A percentile compares a stretch with the other conserved stretches of the same genome.
Evolutionary conservation across 805 yeast species (phyloP).

Genomic region (Lachancea dasiensis): DNA sequence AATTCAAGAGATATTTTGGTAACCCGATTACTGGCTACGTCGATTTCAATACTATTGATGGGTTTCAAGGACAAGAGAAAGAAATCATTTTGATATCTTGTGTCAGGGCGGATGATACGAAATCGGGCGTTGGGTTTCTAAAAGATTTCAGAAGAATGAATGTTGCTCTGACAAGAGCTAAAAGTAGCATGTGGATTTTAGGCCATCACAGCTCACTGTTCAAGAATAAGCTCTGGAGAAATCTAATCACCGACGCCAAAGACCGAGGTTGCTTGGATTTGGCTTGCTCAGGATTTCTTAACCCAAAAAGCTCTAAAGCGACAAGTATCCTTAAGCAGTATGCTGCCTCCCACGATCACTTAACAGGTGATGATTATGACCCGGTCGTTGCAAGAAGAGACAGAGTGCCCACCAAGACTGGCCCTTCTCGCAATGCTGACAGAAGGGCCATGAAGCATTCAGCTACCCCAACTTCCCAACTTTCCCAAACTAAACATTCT

Average conservation of each 20-base stretch:
- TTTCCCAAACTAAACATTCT: too few species aligned
- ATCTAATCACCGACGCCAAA: slow-evolving; percentile 60
- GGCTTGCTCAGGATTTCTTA: slow-evolving; percentile 28
- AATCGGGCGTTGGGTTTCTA: slow-evolving; percentile 73
- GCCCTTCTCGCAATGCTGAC: neutral
- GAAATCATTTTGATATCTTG: slow-evolving; percentile 91
- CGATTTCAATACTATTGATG: slow-evolving; percentile 94
- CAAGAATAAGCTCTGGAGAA: slow-evolving; percentile 66
- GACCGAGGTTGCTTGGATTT: slow-evolving; percentile 34
- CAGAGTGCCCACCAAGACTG: neutral
- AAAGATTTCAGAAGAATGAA: slow-evolving; percentile 93
- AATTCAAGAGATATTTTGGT: slow-evolving; percentile 60
- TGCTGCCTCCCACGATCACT: slow-evolving; percentile 11
- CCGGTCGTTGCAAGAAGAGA: slow-evolving; percentile 3
- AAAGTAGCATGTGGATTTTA: slow-evolving; percentile 84
- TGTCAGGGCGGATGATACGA: slow-evolving; percentile 71
- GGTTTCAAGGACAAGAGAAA: slow-evolving; percentile 97
- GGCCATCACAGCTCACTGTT: slow-evolving; percentile 69
- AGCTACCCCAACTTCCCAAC: too few species aligned
- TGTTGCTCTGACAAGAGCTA: slow-evolving; percentile 93
- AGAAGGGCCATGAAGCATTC: neutral
- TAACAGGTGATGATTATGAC: slow-evolving; percentile 10
- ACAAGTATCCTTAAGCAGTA: slow-evolving; percentile 13
- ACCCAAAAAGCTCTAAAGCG: slow-evolving; percentile 16
- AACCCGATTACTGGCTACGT: slow-evolving; percentile 53